phyloP scores from a whole-genome alignment of 2,329 filamentous ascomycete genomes.

The Elsinoe necatrix region DNA sequence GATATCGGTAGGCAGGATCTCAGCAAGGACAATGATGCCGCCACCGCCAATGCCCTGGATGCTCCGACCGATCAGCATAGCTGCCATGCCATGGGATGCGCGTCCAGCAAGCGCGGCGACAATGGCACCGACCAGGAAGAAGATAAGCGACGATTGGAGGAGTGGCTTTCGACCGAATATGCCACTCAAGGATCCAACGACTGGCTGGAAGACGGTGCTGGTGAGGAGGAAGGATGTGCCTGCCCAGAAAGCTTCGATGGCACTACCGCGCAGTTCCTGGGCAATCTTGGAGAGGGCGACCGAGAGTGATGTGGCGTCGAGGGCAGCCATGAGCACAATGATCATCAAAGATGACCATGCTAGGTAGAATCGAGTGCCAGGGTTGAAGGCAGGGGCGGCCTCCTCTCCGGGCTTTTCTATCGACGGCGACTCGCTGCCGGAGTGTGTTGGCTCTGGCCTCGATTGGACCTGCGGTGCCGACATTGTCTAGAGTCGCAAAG shows the following conservation, averaged over 20 bases:
- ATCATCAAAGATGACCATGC: conserved; percentile 46
- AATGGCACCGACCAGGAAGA: conserved; percentile 47
- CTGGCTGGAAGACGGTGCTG: conserved; percentile 34
- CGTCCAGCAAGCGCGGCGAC: conserved; percentile 41
- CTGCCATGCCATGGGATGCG: conserved; percentile 25
- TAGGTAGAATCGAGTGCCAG: conserved; percentile 33
- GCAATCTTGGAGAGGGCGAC: conserved; percentile 42
- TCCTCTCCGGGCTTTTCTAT: not conserved
- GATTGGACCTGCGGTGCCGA: not conserved
- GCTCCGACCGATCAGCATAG: conserved; percentile 46
- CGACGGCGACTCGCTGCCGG: not conserved
- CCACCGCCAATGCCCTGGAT: conserved; percentile 47
- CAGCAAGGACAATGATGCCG: conserved; percentile 39
- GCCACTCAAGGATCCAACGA: conserved; percentile 27
- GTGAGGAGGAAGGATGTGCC: conserved; percentile 34
- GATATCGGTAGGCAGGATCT: conserved; percentile 45
- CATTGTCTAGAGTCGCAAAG: not conserved
- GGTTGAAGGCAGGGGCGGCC: conserved; percentile 20
- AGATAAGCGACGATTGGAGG: conserved; percentile 34
- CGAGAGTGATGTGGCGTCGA: conserved; percentile 58
- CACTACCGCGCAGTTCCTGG: conserved; percentile 11
- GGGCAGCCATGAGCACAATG: conserved; percentile 53
- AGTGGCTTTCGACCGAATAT: conserved; percentile 23
- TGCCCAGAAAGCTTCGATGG: conserved; percentile 36
- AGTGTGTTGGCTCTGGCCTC: not conserved